Percentiles rank a stretch among this genome's conserved stretches.
phyloP scores from a whole-genome alignment of 805 yeast genomes.

The Brettanomyces nanus region DNA sequence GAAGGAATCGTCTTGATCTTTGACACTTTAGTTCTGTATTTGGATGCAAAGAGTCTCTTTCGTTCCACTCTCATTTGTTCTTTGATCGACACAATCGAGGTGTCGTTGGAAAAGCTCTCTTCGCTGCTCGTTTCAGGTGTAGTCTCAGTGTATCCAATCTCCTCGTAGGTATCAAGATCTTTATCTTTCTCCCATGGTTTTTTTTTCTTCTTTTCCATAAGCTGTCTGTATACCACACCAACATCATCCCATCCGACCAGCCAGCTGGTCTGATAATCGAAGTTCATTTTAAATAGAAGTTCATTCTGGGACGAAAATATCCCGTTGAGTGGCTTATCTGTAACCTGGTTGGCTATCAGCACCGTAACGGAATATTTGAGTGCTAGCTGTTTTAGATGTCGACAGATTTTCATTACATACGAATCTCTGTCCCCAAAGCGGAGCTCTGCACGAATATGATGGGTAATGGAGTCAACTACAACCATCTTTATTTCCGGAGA shows the following conservation, averaged over 20 bases:
- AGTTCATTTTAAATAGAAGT: conserved; percentile 30
- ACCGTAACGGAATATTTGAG: conserved; percentile 44
- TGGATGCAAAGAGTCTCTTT: conserved; percentile 23
- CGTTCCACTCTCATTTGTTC: conserved; percentile 20
- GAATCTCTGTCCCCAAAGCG: conserved; percentile 34
- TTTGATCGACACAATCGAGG: conserved; percentile 13
- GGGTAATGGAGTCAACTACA: conserved; percentile 76
- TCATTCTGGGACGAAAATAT: conserved; percentile 17
- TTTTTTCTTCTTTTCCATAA: conserved; percentile 9
- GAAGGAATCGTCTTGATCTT: conserved; percentile 37
- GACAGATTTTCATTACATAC: conserved; percentile 36
- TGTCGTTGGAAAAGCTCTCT: neutral
- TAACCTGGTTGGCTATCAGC: conserved; percentile 72
- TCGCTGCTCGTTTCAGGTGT: conserved; percentile 6
- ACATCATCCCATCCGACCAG: conserved; percentile 64
- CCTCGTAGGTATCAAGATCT: conserved; percentile 4
- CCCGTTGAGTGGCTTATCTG: conserved; percentile 44
- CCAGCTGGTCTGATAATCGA: conserved; percentile 66
- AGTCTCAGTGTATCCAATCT: conserved; percentile 12
- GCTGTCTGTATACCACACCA: conserved; percentile 24
- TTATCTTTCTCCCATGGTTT: conserved; percentile 4
- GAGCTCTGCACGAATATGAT: conserved; percentile 63
- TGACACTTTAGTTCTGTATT: conserved; percentile 24
- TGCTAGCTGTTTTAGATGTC: conserved; percentile 43
- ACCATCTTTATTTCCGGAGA: conserved; percentile 42